Evolutionary conservation across 2,329 filamentous ascomycete species (phyloP).

Genomic region (Trichophyton simii): DNA sequence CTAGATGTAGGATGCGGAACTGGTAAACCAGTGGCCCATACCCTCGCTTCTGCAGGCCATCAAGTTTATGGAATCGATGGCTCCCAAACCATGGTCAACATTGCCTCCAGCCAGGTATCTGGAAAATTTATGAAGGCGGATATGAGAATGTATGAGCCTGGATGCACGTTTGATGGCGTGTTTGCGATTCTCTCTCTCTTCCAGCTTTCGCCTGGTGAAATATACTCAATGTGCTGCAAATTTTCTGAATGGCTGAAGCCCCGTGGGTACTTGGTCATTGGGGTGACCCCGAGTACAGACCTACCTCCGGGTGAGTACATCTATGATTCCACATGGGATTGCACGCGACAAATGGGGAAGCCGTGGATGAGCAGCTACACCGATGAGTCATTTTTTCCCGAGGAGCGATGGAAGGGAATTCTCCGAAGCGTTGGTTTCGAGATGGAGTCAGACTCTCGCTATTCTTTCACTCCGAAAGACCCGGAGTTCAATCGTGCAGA

Average conservation of each 20-base stretch:
- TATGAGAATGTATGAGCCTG: constrained; percentile 12
- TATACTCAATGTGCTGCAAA: constrained; percentile 6
- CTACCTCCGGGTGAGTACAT: background rate
- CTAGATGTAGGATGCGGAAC: constrained; percentile 16
- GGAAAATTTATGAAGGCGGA: constrained; percentile 13
- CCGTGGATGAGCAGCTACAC: constrained; percentile 10
- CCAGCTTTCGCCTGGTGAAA: constrained; percentile 11
- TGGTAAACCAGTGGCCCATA: constrained; percentile 12
- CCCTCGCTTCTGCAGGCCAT: constrained; percentile 13
- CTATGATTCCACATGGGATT: constrained; percentile 12
- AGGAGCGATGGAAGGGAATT: constrained; percentile 2
- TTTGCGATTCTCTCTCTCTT: constrained; percentile 13
- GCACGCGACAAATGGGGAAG: constrained; percentile 4
- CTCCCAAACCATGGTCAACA: constrained; percentile 12
- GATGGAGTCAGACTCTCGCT: background rate
- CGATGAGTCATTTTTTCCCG: constrained; percentile 9
- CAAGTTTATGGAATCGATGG: constrained; percentile 14
- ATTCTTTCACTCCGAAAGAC: constrained; percentile 4
- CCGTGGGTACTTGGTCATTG: constrained; percentile 10
- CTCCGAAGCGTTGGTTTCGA: background rate
- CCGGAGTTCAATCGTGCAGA: background rate
- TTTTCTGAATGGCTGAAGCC: constrained; percentile 13
- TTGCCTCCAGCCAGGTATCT: constrained; percentile 11
- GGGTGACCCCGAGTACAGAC: constrained; percentile 8
- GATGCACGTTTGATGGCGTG: constrained; percentile 8